Evolutionary conservation across 768 basidiomycete genomes (phyloP).

Genomic region (Mycena albidolilacea): DNA sequence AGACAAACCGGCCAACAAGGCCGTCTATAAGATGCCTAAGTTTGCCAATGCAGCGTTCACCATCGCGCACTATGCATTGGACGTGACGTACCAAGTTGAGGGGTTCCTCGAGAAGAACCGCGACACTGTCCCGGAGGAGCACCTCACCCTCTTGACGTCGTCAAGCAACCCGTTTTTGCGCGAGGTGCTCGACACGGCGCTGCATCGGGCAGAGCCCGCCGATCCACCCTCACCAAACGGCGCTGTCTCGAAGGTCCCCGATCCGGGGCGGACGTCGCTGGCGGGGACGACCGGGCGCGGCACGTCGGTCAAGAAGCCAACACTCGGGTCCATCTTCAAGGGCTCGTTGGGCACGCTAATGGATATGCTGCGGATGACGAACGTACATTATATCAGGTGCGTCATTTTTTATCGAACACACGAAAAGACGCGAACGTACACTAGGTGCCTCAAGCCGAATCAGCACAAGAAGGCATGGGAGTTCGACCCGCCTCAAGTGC

Average conservation of each 20-base stretch:
- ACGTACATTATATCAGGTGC: conserved; percentile 95
- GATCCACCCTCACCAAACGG: conserved; percentile 77
- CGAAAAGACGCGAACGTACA: too few relatives aligned
- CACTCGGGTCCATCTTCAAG: conserved; percentile 42
- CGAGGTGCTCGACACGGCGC: conserved; percentile 93
- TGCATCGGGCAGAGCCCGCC: conserved; percentile 76
- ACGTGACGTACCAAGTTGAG: conserved; percentile 98
- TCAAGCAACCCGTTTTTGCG: conserved; percentile 95
- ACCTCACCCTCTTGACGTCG: conserved; percentile 87
- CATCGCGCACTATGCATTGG: conserved; percentile 96
- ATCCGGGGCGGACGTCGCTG: conserved; percentile 56
- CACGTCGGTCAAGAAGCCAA: conserved; percentile 38
- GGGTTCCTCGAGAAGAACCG: conserved; percentile 99
- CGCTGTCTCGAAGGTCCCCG: conserved; percentile 81
- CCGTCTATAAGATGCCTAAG: conserved; percentile 96
- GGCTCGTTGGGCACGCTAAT: conserved; percentile 66
- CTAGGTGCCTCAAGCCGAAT: conserved; percentile 94
- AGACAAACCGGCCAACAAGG: conserved; percentile 86
- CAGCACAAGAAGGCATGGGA: conserved; percentile 97
- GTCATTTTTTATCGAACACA: too few relatives aligned
- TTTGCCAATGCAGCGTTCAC: conserved; percentile 98
- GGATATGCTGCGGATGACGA: conserved; percentile 97
- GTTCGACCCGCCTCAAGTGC: conserved; percentile 93
- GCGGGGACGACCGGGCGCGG: conserved; percentile 41
- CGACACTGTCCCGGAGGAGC: conserved; percentile 98